phyloP scores from a whole-genome alignment of 2,329 filamentous ascomycete species.

The Botrytis pseudocinerea region DNA sequence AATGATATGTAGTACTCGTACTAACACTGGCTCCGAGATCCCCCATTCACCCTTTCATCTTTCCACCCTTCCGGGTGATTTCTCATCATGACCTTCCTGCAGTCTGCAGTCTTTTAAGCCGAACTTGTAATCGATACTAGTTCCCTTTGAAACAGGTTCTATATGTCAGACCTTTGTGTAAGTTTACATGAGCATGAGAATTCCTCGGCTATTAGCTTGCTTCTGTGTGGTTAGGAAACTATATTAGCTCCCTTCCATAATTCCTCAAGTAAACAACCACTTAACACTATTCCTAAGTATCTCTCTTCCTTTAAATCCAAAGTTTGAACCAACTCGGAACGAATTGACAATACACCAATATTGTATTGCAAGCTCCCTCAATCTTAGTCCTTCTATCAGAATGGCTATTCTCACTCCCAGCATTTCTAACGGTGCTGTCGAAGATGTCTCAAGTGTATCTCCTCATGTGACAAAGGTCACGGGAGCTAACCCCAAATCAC shows the following conservation, averaged over 20 bases:
- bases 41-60: not conserved
- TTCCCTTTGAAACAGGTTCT: conserved; percentile 8
- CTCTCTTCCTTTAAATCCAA: not conserved
- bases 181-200: not conserved
- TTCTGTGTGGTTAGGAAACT: not conserved
- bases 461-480: conserved; percentile 20
- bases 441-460: conserved; percentile 18
- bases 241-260: conserved; percentile 1
- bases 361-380: not conserved
- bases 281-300: not conserved
- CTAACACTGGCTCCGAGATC: not conserved
- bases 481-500: conserved; percentile 13
- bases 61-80: conserved; percentile 3
- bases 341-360: not conserved
- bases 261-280: not conserved
- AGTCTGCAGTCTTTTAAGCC: not conserved
- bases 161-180: conserved; percentile 5
- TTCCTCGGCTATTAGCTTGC: conserved; percentile 7
- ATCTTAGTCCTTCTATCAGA: conserved; percentile 9
- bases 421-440: conserved; percentile 25
- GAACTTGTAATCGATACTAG: not conserved
- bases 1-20: not conserved
- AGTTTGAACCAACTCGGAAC: not conserved
- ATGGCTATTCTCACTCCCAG: conserved; percentile 32
- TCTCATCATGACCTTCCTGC: conserved; percentile 8